Evolutionary conservation across 2,329 filamentous ascomycete species (phyloP).

Genomic region (Ascochyta pisi): DNA sequence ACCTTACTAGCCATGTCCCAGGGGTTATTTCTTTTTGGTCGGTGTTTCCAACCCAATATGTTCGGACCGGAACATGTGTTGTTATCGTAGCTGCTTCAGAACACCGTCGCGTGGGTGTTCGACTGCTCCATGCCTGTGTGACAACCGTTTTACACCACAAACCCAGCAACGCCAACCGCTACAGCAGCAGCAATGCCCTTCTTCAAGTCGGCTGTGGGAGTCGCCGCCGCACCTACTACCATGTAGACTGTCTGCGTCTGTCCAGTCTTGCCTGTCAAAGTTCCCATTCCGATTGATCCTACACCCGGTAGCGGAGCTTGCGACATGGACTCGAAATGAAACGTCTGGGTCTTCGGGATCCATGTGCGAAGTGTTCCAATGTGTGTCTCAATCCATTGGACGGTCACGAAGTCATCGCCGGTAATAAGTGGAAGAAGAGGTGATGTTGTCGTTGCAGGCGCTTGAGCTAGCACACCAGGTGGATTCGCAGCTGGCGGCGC

Average conservation of each 20-base stretch:
- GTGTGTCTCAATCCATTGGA: slow-evolving; percentile 44
- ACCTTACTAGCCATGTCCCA: background rate
- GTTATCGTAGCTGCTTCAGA: background rate
- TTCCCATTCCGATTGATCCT: slow-evolving; percentile 46
- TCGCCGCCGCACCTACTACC: slow-evolving; percentile 31
- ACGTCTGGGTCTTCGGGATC: slow-evolving; percentile 39
- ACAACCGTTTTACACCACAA: slow-evolving; percentile 21
- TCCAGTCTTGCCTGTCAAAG: slow-evolving; percentile 39
- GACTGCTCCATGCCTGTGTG: background rate
- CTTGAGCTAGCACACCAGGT: slow-evolving; percentile 3
- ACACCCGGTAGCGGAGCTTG: slow-evolving; percentile 34
- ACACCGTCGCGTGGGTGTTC: background rate
- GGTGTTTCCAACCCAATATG: background rate
- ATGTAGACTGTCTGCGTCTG: slow-evolving; percentile 34
- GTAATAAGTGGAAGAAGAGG: background rate
- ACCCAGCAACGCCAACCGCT: slow-evolving; percentile 32
- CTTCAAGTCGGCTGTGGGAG: slow-evolving; percentile 22
- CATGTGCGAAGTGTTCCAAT: slow-evolving; percentile 40
- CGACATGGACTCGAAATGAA: slow-evolving; percentile 33
- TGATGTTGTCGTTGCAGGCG: slow-evolving; percentile 8
- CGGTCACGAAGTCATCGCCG: slow-evolving; percentile 33
- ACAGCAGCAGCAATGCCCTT: slow-evolving; percentile 30
- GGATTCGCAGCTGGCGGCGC: background rate
- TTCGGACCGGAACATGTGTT: background rate
- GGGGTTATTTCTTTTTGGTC: background rate